Evolutionary conservation across 78 protist genomes (phyloP).

Genomic region (Polysphondylium violaceum): DNA sequence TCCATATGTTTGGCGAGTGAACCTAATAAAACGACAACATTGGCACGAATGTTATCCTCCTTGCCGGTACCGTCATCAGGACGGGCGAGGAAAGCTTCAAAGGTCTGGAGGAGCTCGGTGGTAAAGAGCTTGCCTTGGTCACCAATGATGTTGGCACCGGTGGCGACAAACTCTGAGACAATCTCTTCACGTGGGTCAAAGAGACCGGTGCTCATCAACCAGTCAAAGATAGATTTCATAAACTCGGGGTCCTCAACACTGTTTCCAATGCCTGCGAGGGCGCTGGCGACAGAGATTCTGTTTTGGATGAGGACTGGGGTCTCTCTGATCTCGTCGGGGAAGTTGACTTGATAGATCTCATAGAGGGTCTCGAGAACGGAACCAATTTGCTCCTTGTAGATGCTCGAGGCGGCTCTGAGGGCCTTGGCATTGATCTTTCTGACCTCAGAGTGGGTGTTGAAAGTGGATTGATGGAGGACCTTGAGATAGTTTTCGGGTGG

Average conservation of each 20-base stretch:
- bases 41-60: conserved; percentile 74
- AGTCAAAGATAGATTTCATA: conserved; percentile 31
- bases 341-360: not conserved
- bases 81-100: conserved; percentile 59
- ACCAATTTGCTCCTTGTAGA: not conserved
- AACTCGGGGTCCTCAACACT: conserved; percentile 4
- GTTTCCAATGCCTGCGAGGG: conserved; percentile 55
- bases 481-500: conserved; percentile 11
- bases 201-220: conserved; percentile 49
- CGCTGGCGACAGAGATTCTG: conserved; percentile 32
- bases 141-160: conserved; percentile 40
- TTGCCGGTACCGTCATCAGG: conserved; percentile 53
- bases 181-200: conserved; percentile 46
- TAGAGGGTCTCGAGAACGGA: conserved; percentile 18
- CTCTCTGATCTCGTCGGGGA: conserved; percentile 47
- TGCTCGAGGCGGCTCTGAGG: conserved; percentile 2
- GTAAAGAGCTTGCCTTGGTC: conserved; percentile 31
- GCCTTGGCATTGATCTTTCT: conserved; percentile 61
- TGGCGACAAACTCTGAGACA: conserved; percentile 14
- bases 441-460: conserved; percentile 48
- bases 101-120: conserved; percentile 3
- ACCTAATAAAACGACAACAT: conserved; percentile 72
- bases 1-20: conserved; percentile 83
- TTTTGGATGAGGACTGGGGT: conserved; percentile 1
- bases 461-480: not conserved